These are phyloP conservation scores for Lecanoromycetidae sp. DNA, from an alignment of 2,329 filamentous ascomycete genomes.

Conservation along the genomic window DNA sequence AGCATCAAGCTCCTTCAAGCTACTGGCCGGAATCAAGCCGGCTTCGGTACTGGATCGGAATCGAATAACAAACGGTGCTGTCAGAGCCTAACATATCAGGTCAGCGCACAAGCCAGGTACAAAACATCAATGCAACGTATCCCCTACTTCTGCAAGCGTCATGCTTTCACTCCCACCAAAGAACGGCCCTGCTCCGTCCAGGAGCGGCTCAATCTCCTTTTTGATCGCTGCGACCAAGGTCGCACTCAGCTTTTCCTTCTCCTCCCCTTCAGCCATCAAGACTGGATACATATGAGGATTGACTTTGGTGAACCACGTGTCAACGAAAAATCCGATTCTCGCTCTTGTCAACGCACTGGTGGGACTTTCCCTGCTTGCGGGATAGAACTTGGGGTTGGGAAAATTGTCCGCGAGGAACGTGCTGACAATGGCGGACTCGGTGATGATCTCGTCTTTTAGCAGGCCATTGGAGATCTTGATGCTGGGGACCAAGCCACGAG, in stretches of 20 bases:
- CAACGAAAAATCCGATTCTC: conserved; percentile 58
- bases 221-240: conserved; percentile 44
- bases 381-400: conserved; percentile 51
- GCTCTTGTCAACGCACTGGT: conserved; percentile 51
- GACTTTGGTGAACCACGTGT: conserved; percentile 55
- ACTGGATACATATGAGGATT: conserved; percentile 36
- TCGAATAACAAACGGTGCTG: conserved; percentile 56
- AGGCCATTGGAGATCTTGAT: conserved; percentile 55
- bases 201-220: conserved; percentile 63
- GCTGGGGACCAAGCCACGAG: conserved; percentile 62
- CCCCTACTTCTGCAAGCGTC: conserved; percentile 60
- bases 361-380: conserved; percentile 39
- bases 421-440: conserved; percentile 61
- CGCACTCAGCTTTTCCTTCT: conserved; percentile 37
- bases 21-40: conserved; percentile 40
- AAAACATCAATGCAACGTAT: not conserved
- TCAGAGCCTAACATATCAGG: conserved; percentile 39
- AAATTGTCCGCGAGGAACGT: conserved; percentile 60
- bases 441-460: conserved; percentile 50
- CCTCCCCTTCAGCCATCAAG: conserved; percentile 39
- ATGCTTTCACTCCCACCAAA: conserved; percentile 52
- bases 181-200: conserved; percentile 46
- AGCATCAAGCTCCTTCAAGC: conserved; percentile 38
- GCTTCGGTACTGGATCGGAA: conserved; percentile 44
- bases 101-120: not conserved